Evolutionary conservation across 805 yeast genomes (phyloP).

Genomic region (Zygosaccharomyces siamensis): DNA sequence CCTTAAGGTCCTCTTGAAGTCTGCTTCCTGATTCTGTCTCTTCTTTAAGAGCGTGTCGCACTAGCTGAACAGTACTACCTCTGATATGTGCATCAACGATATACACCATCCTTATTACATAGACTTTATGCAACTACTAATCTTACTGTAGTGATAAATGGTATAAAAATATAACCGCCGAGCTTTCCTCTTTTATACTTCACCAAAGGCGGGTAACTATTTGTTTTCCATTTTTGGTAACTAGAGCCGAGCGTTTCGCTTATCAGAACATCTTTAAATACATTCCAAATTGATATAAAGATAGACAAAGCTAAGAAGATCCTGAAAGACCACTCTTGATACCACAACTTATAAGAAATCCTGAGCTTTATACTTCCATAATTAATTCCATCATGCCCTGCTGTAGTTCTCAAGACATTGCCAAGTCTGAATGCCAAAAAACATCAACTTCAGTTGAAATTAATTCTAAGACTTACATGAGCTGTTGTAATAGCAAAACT

Average conservation of each 20-base stretch:
- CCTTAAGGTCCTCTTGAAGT: slow-evolving; percentile 1
- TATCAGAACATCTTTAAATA: slow-evolving; percentile 1
- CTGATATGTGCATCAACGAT: slow-evolving; percentile 19
- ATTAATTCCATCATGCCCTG: slow-evolving; percentile 5
- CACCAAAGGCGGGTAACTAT: slow-evolving; percentile 1
- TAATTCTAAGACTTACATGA: neutral
- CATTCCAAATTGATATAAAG: slow-evolving; percentile 1
- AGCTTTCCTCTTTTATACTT: neutral
- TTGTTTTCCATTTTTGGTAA: slow-evolving; percentile 2
- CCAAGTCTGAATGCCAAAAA: neutral
- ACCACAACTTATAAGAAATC: neutral
- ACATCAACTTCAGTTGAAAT: neutral
- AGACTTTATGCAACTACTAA: neutral
- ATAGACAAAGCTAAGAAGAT: neutral
- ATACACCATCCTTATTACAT: slow-evolving; percentile 10
- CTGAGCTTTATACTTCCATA: neutral
- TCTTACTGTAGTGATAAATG: neutral
- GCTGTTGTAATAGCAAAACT: slow-evolving; percentile 12
- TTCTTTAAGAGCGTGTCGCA: slow-evolving; percentile 9
- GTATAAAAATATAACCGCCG: slow-evolving; percentile 3
- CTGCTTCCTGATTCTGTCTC: slow-evolving; percentile 4
- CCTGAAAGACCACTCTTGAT: neutral
- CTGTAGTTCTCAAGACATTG: slow-evolving; percentile 3
- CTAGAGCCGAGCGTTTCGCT: neutral
- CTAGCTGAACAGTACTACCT: slow-evolving; percentile 14